phyloP scores from a whole-genome alignment of 1,139 yeast genomes.

The Suhomyces maxii region DNA sequence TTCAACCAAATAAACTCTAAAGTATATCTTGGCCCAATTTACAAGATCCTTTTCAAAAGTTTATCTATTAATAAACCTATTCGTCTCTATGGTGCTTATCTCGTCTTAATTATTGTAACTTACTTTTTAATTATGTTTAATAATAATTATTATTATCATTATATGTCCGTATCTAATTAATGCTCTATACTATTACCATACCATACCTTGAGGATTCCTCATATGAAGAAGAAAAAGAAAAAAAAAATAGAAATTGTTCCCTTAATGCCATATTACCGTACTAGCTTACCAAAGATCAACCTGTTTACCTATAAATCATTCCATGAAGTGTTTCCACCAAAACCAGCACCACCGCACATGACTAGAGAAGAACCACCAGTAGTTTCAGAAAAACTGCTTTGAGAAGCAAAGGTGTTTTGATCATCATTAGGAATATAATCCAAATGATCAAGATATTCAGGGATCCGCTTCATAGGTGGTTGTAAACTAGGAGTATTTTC shows the following conservation, averaged over 20 bases:
- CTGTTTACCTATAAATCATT: slow-evolving; percentile 14
- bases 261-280: not conserved
- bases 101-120: too few relatives aligned
- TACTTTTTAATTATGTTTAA: too few relatives aligned
- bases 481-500: not conserved
- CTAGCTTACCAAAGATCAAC: not conserved
- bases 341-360: slow-evolving; percentile 31
- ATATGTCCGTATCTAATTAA: too few relatives aligned
- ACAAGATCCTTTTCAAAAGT: too few relatives aligned
- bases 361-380: slow-evolving; percentile 24
- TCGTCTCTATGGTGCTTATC: too few relatives aligned
- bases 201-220: not conserved
- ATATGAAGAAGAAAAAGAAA: not conserved
- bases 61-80: too few relatives aligned
- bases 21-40: too few relatives aligned
- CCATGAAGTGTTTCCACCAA: slow-evolving; percentile 31
- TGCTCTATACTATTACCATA: too few relatives aligned
- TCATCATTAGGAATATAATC: slow-evolving; percentile 1
- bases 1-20: too few relatives aligned
- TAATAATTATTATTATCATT: too few relatives aligned
- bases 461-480: not conserved
- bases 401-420: slow-evolving; percentile 6
- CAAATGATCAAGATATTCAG: slow-evolving; percentile 3
- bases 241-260: not conserved
- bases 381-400: slow-evolving; percentile 16